phyloP scores from a whole-genome alignment of 139 green algal genomes.

The Yamagishiella unicocca region DNA sequence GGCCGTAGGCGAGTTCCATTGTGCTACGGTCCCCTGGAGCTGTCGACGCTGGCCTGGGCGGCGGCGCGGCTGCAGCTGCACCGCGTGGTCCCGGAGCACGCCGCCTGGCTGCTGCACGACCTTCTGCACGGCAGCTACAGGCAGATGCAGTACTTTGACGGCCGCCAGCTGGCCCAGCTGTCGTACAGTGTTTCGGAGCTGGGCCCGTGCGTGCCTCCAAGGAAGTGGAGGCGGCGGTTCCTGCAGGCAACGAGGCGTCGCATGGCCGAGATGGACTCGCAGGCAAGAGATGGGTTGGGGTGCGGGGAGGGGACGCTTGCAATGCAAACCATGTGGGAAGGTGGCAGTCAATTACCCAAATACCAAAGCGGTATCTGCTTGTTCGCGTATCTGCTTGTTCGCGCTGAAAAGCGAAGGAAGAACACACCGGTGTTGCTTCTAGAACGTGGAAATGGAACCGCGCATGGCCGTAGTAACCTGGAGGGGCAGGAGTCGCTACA shows the following conservation, averaged over 20 bases:
- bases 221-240: constrained; percentile 12
- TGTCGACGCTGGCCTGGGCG: constrained; percentile 19
- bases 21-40: constrained; percentile 29
- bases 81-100: neutral
- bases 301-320: neutral
- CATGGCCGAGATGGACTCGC: neutral
- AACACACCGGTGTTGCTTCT: too few species aligned
- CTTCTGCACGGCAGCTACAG: constrained; percentile 11
- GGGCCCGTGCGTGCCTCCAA: neutral
- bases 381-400: too few species aligned
- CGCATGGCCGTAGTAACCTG: too few species aligned
- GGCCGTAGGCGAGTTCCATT: neutral
- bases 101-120: constrained; percentile 21
- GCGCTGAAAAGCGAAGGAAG: too few species aligned
- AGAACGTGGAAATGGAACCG: too few species aligned
- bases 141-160: constrained; percentile 9
- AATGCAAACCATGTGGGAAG: neutral
- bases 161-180: constrained; percentile 42
- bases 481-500: too few species aligned
- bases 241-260: neutral
- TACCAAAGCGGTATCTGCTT: too few species aligned
- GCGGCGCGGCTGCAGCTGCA: constrained; percentile 29
- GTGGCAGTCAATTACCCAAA: too few species aligned
- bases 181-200: constrained; percentile 17
- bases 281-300: neutral